Evolutionary conservation across 768 basidiomycete genomes (phyloP).

Genomic region (Leccinum uliginosum): DNA sequence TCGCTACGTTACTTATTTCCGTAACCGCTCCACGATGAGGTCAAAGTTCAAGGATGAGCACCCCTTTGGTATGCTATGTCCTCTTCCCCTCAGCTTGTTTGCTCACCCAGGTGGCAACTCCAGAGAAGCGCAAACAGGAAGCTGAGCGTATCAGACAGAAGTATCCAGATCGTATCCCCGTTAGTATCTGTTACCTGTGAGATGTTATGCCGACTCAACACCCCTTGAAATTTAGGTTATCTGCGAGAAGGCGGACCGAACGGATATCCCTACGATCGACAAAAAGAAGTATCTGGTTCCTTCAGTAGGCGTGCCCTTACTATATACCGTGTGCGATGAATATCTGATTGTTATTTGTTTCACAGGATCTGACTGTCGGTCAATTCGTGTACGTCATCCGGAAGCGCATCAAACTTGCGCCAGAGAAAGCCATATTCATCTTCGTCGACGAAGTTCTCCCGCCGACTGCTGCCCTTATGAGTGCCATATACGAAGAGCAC

Average conservation of each 20-base stretch:
- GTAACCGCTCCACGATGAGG: slow-evolving; percentile 51
- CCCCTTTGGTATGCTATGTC: slow-evolving; percentile 72
- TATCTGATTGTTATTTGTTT: slow-evolving; percentile 20
- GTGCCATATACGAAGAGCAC: slow-evolving; percentile 98
- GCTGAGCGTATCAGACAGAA: slow-evolving; percentile 98
- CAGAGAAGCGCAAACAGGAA: slow-evolving; percentile 99
- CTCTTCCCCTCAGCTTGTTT: slow-evolving; percentile 32
- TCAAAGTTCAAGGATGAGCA: slow-evolving; percentile 99
- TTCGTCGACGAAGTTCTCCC: slow-evolving; percentile 99
- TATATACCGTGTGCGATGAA: slow-evolving; percentile 15
- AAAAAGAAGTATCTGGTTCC: slow-evolving; percentile 99
- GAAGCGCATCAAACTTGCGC: slow-evolving; percentile 99
- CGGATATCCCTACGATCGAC: slow-evolving; percentile 98
- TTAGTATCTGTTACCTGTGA: slow-evolving; percentile 36
- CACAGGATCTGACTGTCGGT: slow-evolving; percentile 90
- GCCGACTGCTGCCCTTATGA: slow-evolving; percentile 97
- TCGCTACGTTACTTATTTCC: slow-evolving; percentile 1
- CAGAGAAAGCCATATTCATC: slow-evolving; percentile 99
- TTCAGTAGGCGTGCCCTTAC: slow-evolving; percentile 54
- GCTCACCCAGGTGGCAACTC: slow-evolving; percentile 14
- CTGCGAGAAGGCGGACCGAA: slow-evolving; percentile 98
- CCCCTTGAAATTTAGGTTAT: slow-evolving; percentile 65
- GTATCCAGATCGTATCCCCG: slow-evolving; percentile 97
- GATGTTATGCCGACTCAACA: slow-evolving; percentile 1
- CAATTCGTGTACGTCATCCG: slow-evolving; percentile 99